A percentile compares a stretch with the other conserved stretches of the same genome.
Evolutionary conservation across 148 eudicot genomes (phyloP).

Genomic region (Fagopyrum homotropicum): DNA sequence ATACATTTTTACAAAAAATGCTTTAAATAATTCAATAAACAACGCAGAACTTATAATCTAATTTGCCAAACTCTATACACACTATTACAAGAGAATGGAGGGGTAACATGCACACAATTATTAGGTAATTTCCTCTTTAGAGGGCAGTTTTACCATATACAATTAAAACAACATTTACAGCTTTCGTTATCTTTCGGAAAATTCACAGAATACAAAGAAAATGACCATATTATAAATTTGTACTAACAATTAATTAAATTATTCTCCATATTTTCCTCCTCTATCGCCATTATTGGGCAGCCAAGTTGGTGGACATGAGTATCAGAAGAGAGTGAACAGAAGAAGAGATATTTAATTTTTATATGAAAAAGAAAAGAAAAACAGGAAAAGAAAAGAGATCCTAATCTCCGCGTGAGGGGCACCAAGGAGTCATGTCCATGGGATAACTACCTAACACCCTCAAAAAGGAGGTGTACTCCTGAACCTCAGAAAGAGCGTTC

Average conservation of each 20-base stretch:
- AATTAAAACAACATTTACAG: not conserved
- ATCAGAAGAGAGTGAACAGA: not conserved
- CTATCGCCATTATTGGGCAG: conserved; percentile 4
- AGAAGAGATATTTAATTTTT: not conserved
- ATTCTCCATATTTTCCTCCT: not conserved
- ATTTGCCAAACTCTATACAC: too few relatives aligned
- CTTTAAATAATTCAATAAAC: too few relatives aligned
- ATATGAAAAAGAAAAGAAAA: not conserved
- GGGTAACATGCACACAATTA: not conserved
- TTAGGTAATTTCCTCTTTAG: not conserved
- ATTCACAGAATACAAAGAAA: not conserved
- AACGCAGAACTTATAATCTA: too few relatives aligned
- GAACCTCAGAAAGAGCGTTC: conserved; percentile 90
- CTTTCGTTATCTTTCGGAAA: not conserved
- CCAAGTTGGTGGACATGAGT: not conserved
- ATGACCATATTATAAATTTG: too few relatives aligned
- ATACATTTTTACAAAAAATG: too few relatives aligned
- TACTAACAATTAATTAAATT: not conserved
- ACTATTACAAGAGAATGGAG: too few relatives aligned
- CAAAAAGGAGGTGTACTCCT: conserved; percentile 75
- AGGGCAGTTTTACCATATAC: not conserved
- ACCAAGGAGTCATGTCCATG: conserved; percentile 95
- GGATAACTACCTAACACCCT: conserved; percentile 95
- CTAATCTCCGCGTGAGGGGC: conserved; percentile 5
- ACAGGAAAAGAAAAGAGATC: not conserved